A percentile compares a stretch with the other conserved stretches of the same genome.
phyloP scores from a whole-genome alignment of 2,329 filamentous ascomycete genomes.

The Ceratocystiopsis minuta region DNA sequence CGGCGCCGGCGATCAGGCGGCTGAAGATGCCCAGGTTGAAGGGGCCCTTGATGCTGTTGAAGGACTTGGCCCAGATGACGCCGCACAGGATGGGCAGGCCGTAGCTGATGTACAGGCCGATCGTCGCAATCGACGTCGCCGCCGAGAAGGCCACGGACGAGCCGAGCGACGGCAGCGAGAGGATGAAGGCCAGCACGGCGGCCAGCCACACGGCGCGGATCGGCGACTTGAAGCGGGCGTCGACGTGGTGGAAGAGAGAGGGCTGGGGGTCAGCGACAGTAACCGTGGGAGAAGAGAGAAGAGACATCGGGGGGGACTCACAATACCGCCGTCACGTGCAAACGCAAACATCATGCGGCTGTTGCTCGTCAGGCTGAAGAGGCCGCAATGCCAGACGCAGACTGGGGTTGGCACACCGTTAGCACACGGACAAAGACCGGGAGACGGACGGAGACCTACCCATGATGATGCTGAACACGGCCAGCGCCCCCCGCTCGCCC shows the following conservation, averaged over 20 bases:
- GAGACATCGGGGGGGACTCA: constrained; percentile 2
- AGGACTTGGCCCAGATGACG: constrained; percentile 30
- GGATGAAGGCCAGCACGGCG: constrained; percentile 32
- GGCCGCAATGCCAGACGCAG: constrained; percentile 42
- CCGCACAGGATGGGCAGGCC: constrained; percentile 38
- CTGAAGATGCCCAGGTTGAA: constrained; percentile 32
- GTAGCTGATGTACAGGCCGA: constrained; percentile 40
- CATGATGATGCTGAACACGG: constrained; percentile 35
- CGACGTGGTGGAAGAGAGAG: constrained; percentile 34
- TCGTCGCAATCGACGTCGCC: constrained; percentile 39
- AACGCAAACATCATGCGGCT: constrained; percentile 44
- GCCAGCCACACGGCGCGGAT: constrained; percentile 38
- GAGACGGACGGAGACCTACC: constrained; percentile 9
- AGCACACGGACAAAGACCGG: no score
- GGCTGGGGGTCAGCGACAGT: constrained; percentile 14
- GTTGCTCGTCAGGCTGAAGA: constrained; percentile 39
- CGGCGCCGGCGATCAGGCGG: constrained; percentile 26
- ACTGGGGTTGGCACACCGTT: constrained; percentile 13
- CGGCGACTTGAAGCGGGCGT: constrained; percentile 29
- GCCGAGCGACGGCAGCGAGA: constrained; percentile 36
- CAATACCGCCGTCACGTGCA: constrained; percentile 34
- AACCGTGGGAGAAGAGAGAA: no score
- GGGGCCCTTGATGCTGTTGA: constrained; percentile 32
- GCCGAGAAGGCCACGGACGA: constrained; percentile 36
- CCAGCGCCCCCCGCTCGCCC: constrained; percentile 35